Percentiles rank a stretch among this genome's conserved stretches.
Conservation (phyloP, 768 basidiomycete genomes). For the Russula ochroleuca region DNA sequence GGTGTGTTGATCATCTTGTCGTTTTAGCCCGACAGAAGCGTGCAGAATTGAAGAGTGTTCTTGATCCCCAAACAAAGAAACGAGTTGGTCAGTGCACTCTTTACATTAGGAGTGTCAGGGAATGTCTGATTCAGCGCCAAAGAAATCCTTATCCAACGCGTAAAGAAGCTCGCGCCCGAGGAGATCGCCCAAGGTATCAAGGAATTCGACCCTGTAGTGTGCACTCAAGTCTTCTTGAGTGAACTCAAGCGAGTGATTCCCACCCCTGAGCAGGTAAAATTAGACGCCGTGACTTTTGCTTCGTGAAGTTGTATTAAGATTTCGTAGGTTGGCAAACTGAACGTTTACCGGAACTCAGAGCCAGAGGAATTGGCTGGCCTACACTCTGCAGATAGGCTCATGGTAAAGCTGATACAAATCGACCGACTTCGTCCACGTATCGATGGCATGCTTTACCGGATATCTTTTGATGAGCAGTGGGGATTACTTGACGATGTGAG, state of each 20-base stretch:
- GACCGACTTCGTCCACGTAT: constrained; percentile 83
- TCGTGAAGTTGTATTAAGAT: background rate
- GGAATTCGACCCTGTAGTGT: constrained; percentile 81
- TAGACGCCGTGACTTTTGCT: background rate
- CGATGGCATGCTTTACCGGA: constrained; percentile 93
- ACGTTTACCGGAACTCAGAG: constrained; percentile 82
- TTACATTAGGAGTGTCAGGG: background rate
- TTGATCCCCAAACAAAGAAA: constrained; percentile 89
- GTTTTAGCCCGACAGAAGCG: constrained; percentile 70
- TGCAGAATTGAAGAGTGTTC: constrained; percentile 86
- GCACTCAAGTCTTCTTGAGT: constrained; percentile 83
- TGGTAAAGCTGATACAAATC: constrained; percentile 96
- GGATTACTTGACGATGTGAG: constrained; percentile 74
- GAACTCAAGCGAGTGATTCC: constrained; percentile 87
- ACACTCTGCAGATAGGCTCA: constrained; percentile 93
- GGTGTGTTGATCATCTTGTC: background rate
- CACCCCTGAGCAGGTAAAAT: constrained; percentile 77
- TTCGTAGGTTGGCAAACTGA: constrained; percentile 76
- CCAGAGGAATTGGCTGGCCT: constrained; percentile 80
- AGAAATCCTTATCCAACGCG: constrained; percentile 92
- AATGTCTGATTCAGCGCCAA: constrained; percentile 10
- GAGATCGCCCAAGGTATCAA: constrained; percentile 80
- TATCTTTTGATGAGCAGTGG: constrained; percentile 83
- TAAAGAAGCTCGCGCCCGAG: constrained; percentile 79
- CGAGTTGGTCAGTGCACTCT: constrained; percentile 67